Percentiles rank a stretch among this genome's conserved stretches.
phyloP scores from a whole-genome alignment of 345 rosid species.

The Zanthoxylum bungeanum region DNA sequence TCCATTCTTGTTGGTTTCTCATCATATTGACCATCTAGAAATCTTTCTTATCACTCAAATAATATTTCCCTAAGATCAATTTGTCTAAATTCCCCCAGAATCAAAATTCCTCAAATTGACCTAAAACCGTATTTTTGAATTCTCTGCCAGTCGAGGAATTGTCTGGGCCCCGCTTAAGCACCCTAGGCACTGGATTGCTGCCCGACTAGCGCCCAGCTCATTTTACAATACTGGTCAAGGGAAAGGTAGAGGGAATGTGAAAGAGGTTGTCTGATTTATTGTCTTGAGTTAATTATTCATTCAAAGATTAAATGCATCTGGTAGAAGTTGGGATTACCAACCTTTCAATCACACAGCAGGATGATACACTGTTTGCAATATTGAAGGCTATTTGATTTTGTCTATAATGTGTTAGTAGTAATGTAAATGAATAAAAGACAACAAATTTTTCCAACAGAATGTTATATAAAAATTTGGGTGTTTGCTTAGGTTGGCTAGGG shows the following conservation, averaged over 20 bases:
- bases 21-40: too few relatives aligned
- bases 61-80: too few relatives aligned
- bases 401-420: neutral
- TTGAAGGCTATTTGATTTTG: neutral
- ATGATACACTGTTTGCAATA: neutral
- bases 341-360: neutral
- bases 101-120: too few relatives aligned
- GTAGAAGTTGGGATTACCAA: neutral
- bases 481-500: neutral
- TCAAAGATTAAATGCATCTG: neutral
- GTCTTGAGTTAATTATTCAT: neutral
- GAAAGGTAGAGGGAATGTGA: neutral
- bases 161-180: too few relatives aligned
- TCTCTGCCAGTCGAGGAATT: too few relatives aligned
- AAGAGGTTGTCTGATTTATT: neutral
- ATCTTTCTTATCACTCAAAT: too few relatives aligned
- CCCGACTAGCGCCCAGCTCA: too few relatives aligned
- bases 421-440: neutral
- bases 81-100: too few relatives aligned
- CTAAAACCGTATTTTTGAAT: too few relatives aligned
- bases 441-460: neutral
- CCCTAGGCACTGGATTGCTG: too few relatives aligned
- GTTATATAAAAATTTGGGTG: neutral
- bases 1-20: too few relatives aligned
- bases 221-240: too few relatives aligned